These are phyloP conservation scores for Dictyostelium brefeldianum DNA, from an alignment of 78 protist genomes.

Conservation along the genomic window DNA sequence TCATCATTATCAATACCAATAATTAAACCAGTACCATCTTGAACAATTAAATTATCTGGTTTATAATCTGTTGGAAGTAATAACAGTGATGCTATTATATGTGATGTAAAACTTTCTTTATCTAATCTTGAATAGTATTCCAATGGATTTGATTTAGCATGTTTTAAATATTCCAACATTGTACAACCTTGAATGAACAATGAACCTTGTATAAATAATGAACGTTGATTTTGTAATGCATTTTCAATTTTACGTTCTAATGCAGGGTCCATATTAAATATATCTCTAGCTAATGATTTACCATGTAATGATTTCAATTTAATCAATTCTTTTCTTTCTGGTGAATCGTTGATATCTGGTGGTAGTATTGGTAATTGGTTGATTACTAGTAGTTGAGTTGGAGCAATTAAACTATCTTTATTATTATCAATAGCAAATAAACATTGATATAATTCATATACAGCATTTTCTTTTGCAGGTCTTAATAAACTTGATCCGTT, in stretches of 20 bases:
- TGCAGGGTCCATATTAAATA: not conserved
- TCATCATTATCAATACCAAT: conserved; percentile 7
- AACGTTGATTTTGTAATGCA: not conserved
- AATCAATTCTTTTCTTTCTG: not conserved
- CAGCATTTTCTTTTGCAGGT: conserved; percentile 12
- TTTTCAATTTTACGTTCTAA: not conserved
- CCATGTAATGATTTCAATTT: not conserved
- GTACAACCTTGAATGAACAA: not conserved
- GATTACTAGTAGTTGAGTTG: not conserved
- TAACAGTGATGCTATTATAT: not conserved
- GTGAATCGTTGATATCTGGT: not conserved
- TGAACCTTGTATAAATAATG: conserved; percentile 8
- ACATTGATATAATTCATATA: not conserved
- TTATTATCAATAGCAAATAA: not conserved
- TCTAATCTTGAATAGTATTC: not conserved
- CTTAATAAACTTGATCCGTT: not conserved
- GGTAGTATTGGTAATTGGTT: conserved; percentile 1
- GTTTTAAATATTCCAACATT: not conserved
- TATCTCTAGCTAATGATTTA: not conserved
- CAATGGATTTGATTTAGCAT: not conserved
- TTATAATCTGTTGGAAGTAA: conserved; percentile 15
- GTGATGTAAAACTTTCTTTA: conserved; percentile 3
- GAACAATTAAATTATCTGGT: not conserved
- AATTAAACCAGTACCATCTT: not conserved
- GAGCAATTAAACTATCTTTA: not conserved